Conservation (phyloP, 768 basidiomycete genomes). For the Serendipita sp. region DNA sequence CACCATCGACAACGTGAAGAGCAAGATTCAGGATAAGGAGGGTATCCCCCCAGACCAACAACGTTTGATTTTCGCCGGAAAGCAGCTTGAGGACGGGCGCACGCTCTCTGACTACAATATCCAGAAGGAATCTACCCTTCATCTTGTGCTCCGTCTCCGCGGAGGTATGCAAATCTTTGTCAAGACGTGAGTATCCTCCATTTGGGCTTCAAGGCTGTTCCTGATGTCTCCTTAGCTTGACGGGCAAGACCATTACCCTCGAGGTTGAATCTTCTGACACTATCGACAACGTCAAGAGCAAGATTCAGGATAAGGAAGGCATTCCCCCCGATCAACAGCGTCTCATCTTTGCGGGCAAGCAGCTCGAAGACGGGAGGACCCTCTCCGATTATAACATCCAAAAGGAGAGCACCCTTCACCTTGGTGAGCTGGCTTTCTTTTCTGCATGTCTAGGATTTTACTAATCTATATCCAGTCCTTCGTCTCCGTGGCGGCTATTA, state of each 20-base stretch:
- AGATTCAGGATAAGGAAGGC: constrained; percentile 22
- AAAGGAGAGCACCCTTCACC: constrained; percentile 61
- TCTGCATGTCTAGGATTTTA: not conserved
- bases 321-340: constrained; percentile 26
- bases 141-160: constrained; percentile 26
- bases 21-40: constrained; percentile 70
- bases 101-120: constrained; percentile 46
- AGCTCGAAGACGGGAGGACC: constrained; percentile 27
- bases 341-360: constrained; percentile 33
- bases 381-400: constrained; percentile 63
- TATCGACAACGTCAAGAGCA: constrained; percentile 29
- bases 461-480: constrained; percentile 29
- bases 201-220: no score
- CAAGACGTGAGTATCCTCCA: constrained; percentile 33
- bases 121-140: constrained; percentile 25
- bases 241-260: constrained; percentile 59
- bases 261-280: constrained; percentile 31
- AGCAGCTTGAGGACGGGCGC: constrained; percentile 87
- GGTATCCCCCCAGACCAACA: constrained; percentile 80
- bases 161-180: constrained; percentile 56
- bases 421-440: constrained; percentile 17
- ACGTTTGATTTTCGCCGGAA: constrained; percentile 82
- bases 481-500: constrained; percentile 84
- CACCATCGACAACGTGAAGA: constrained; percentile 76
- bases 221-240: constrained; percentile 21